Evolutionary conservation across 805 yeast genomes (phyloP).

Genomic region (Starmerella bombicola): DNA sequence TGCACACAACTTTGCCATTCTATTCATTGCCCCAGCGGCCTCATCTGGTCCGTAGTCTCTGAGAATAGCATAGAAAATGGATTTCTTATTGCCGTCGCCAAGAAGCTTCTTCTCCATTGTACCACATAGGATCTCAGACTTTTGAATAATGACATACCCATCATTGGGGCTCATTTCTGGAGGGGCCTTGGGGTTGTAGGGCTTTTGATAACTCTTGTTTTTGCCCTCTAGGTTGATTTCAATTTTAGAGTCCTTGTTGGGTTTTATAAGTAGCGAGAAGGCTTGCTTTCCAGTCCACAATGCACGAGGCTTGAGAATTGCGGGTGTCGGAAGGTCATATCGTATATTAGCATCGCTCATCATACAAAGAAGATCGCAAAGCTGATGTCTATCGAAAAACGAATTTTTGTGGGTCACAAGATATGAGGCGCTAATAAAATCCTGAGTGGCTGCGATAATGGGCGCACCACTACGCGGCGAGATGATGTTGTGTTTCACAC

Average conservation of each 20-base stretch:
- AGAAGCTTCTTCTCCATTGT: constrained; percentile 92
- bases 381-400: constrained; percentile 75
- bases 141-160: constrained; percentile 82
- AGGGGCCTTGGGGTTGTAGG: constrained; percentile 48
- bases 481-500: constrained; percentile 83
- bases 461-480: constrained; percentile 99
- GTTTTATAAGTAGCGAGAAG: constrained; percentile 73
- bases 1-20: constrained; percentile 99
- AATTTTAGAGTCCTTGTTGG: constrained; percentile 64
- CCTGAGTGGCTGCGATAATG: constrained; percentile 98
- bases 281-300: constrained; percentile 98
- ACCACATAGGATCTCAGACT: constrained; percentile 79
- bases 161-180: constrained; percentile 96
- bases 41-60: constrained; percentile 95
- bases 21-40: constrained; percentile 91
- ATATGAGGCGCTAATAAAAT: constrained; percentile 93
- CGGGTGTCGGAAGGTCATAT: constrained; percentile 91
- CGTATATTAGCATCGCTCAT: constrained; percentile 87
- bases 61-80: constrained; percentile 86
- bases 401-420: constrained; percentile 87
- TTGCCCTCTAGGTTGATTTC: constrained; percentile 87
- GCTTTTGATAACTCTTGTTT: constrained; percentile 78
- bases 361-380: constrained; percentile 76
- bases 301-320: constrained; percentile 75
- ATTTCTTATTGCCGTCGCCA: constrained; percentile 97